Conservation (phyloP, 1,284 basidiomycete species). For the Somion occarium region DNA sequence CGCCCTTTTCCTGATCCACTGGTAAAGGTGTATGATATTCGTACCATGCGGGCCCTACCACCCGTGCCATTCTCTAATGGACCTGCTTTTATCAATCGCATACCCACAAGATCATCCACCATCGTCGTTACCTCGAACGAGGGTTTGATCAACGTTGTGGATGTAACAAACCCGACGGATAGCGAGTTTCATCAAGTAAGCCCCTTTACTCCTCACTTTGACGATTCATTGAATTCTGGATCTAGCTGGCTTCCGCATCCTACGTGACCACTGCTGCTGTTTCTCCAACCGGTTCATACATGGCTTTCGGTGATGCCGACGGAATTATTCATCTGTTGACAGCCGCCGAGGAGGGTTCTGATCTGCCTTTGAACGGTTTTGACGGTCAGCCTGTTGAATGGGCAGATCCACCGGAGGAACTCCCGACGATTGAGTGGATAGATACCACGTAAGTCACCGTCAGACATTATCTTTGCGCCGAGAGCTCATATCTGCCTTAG, state of each 20-base stretch:
- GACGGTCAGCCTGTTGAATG: constrained; percentile 81
- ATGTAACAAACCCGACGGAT: constrained; percentile 68
- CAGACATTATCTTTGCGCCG: neutral
- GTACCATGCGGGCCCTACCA: constrained; percentile 74
- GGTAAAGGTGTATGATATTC: constrained; percentile 90
- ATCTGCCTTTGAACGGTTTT: constrained; percentile 82
- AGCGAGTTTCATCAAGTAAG: constrained; percentile 76
- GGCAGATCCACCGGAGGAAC: constrained; percentile 70
- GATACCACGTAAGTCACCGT: constrained; percentile 64
- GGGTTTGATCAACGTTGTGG: constrained; percentile 88
- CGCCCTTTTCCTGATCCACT: constrained; percentile 88
- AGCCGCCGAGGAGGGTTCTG: constrained; percentile 61
- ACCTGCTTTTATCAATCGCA: constrained; percentile 81
- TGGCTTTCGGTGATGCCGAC: constrained; percentile 91
- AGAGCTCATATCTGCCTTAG: constrained; percentile 31
- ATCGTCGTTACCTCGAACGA: constrained; percentile 80
- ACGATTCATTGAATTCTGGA: constrained; percentile 1
- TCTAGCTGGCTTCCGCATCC: constrained; percentile 62
- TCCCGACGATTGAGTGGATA: constrained; percentile 77
- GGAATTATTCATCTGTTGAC: constrained; percentile 86
- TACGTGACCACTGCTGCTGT: constrained; percentile 82
- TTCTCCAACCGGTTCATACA: constrained; percentile 83
- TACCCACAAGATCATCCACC: constrained; percentile 78
- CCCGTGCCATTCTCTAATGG: constrained; percentile 88
- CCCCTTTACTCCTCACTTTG: neutral